phyloP scores from a whole-genome alignment of 768 basidiomycete species.

The Zangia roseola region DNA sequence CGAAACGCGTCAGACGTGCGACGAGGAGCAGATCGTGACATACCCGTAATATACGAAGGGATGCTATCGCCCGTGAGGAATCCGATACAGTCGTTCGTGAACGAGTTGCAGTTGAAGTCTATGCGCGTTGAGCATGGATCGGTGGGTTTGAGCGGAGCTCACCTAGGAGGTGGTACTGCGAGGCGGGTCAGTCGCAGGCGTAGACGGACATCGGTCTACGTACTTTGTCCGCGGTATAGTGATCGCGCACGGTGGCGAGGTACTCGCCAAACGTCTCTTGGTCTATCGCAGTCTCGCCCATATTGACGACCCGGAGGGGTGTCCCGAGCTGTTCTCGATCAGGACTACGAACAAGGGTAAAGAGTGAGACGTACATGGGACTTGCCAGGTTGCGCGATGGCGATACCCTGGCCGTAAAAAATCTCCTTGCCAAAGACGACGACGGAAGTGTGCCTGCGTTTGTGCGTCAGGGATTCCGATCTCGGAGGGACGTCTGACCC shows the following conservation, averaged over 20 bases:
- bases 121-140: background rate
- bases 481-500: background rate
- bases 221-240: conserved; percentile 91
- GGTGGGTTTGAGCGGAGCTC: conserved; percentile 7
- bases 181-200: background rate
- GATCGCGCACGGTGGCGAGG: conserved; percentile 64
- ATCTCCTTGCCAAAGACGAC: conserved; percentile 85
- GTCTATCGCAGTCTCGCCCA: conserved; percentile 81
- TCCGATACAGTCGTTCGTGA: conserved; percentile 84
- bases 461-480: conserved; percentile 6
- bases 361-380: conserved; percentile 67
- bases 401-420: conserved; percentile 90
- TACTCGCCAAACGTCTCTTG: conserved; percentile 87
- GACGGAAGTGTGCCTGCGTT: conserved; percentile 84
- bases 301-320: conserved; percentile 66
- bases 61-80: conserved; percentile 85
- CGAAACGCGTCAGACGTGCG: background rate
- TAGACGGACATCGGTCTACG: conserved; percentile 15
- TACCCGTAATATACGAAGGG: conserved; percentile 80
- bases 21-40: background rate
- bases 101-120: conserved; percentile 97
- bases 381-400: conserved; percentile 64
- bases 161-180: conserved; percentile 88
- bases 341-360: too few species aligned
- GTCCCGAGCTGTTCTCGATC: conserved; percentile 61